These are phyloP conservation scores for Diutina ranongensis DNA, from an alignment of 1,139 yeast genomes.

Conservation along the genomic window DNA sequence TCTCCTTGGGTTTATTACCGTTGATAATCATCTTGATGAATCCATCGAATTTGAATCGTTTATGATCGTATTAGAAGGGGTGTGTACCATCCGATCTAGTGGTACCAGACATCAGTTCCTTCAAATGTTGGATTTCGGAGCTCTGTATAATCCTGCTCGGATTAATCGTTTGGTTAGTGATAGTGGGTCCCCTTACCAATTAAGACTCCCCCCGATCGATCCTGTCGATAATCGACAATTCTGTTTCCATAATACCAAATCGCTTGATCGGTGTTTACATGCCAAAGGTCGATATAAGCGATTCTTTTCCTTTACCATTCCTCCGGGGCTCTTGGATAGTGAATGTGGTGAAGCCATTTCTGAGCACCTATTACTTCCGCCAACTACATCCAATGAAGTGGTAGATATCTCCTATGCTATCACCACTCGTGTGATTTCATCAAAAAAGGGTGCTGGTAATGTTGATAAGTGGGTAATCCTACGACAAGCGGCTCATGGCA, in stretches of 20 bases:
- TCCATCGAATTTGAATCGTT: slow-evolving; percentile 44
- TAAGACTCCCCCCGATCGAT: slow-evolving; percentile 13
- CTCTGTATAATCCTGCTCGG: slow-evolving; percentile 24
- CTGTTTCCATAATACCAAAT: slow-evolving; percentile 10
- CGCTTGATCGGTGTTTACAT: slow-evolving; percentile 7
- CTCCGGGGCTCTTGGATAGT: slow-evolving; percentile 14
- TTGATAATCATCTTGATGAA: slow-evolving; percentile 29
- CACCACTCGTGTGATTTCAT: not conserved
- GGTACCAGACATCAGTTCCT: slow-evolving; percentile 15
- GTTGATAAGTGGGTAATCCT: not conserved
- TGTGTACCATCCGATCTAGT: not conserved
- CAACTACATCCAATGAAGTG: not conserved
- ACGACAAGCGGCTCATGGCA: not conserved
- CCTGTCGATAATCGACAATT: slow-evolving; percentile 18
- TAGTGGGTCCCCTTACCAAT: slow-evolving; percentile 10
- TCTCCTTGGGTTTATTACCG: slow-evolving; percentile 38
- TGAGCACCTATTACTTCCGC: not conserved
- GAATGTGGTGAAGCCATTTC: slow-evolving; percentile 7
- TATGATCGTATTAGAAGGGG: slow-evolving; percentile 49
- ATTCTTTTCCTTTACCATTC: slow-evolving; percentile 16
- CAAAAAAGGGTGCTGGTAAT: no score
- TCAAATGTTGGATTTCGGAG: slow-evolving; percentile 35
- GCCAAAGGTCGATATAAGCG: slow-evolving; percentile 11
- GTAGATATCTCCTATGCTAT: not conserved
- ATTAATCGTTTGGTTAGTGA: slow-evolving; percentile 21